Evolutionary conservation across 1,284 basidiomycete species (phyloP).

Genomic region (Rugosomyces carneus): DNA sequence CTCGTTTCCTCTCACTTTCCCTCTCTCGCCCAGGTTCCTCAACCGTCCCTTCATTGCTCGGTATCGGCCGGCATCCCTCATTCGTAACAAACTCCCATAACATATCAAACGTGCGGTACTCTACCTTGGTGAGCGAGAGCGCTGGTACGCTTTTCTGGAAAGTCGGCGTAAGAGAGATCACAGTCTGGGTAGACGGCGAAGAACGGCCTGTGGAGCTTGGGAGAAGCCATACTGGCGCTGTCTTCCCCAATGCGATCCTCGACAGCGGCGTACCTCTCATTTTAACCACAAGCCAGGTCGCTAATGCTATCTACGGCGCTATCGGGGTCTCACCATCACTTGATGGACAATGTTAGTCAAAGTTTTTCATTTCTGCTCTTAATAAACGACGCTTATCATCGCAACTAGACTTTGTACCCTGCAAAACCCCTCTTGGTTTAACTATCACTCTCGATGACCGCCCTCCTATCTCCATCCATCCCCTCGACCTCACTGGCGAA

Average conservation of each 20-base stretch:
- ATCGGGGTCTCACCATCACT: conserved; percentile 50
- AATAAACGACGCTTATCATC: not conserved
- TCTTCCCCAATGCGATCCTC: conserved; percentile 54
- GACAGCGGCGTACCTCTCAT: conserved; percentile 66
- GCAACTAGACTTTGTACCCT: conserved; percentile 62
- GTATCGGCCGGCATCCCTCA: conserved; percentile 60
- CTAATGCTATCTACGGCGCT: conserved; percentile 76
- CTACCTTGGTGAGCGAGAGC: conserved; percentile 32
- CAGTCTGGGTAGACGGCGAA: conserved; percentile 50
- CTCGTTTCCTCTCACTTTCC: conserved; percentile 61
- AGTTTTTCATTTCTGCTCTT: not conserved
- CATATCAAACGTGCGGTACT: conserved; percentile 38
- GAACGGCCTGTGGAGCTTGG: conserved; percentile 34
- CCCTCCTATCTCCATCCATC: conserved; percentile 54
- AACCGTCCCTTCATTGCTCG: conserved; percentile 49
- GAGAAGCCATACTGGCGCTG: conserved; percentile 23
- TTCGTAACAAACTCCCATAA: conserved; percentile 45
- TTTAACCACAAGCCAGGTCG: conserved; percentile 49
- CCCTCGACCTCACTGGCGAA: conserved; percentile 56
- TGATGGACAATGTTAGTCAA: conserved; percentile 61
- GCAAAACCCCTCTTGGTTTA: conserved; percentile 61
- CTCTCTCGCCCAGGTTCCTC: conserved; percentile 59
- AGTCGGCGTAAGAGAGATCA: conserved; percentile 45
- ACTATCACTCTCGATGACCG: conserved; percentile 57
- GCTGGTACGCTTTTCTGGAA: conserved; percentile 55